phyloP scores from a whole-genome alignment of 345 rosid species.

The Salix purpurea region DNA sequence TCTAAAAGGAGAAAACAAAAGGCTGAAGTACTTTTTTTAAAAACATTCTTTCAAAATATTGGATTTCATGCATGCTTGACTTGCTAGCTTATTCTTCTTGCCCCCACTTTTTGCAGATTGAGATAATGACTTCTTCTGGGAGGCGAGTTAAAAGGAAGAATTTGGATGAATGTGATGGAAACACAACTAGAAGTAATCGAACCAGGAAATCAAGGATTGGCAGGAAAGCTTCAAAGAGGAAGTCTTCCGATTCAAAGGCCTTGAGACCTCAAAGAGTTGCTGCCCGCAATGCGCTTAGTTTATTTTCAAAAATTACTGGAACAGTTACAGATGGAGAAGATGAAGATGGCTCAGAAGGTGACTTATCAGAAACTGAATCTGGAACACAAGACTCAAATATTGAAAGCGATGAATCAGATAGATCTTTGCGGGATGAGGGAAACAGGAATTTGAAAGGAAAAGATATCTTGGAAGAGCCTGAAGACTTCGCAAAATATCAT shows the following conservation, averaged over 20 bases:
- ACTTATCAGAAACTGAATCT: conserved; percentile 69
- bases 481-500: conserved; percentile 32
- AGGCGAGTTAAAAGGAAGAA: conserved; percentile 87
- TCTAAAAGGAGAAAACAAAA: conserved; percentile 68
- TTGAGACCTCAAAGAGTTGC: conserved; percentile 93
- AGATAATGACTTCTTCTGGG: conserved; percentile 84
- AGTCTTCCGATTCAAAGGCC: conserved; percentile 60
- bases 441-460: conserved; percentile 69
- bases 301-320: conserved; percentile 82
- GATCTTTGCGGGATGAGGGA: conserved; percentile 44
- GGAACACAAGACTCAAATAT: conserved; percentile 47
- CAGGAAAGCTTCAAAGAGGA: conserved; percentile 47
- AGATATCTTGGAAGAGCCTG: conserved; percentile 51
- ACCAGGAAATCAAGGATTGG: conserved; percentile 52
- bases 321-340: conserved; percentile 69
- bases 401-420: conserved; percentile 64
- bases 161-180: conserved; percentile 64
- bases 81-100: background rate
- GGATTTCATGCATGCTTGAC: conserved; percentile 7
- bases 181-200: conserved; percentile 39
- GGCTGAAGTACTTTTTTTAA: conserved; percentile 46
- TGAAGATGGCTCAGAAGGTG: conserved; percentile 63
- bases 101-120: conserved; percentile 43
- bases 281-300: conserved; percentile 82
- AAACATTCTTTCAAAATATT: background rate